Percentiles rank a stretch among this genome's conserved stretches.
These are phyloP conservation scores for Aulographum hederae DNA, from an alignment of 2,329 filamentous ascomycete species.

Conservation along the genomic window DNA sequence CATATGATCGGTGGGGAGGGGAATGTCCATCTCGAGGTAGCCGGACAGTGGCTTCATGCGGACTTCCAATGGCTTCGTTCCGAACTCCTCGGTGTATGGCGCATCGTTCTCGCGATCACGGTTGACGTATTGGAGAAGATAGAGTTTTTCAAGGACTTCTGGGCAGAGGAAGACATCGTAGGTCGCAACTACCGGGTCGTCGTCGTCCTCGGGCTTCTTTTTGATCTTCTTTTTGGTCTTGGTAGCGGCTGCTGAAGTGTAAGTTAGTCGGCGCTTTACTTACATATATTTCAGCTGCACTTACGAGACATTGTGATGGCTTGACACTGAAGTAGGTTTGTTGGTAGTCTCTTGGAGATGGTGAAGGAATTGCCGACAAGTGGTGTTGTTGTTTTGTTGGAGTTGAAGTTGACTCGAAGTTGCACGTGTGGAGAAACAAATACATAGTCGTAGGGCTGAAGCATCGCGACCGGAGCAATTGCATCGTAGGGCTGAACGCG, in stretches of 20 bases:
- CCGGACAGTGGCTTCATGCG: constrained; percentile 69
- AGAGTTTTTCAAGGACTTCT: constrained; percentile 35
- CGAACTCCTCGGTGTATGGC: constrained; percentile 38
- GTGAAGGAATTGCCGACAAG: too few species aligned
- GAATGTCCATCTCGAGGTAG: constrained; percentile 85
- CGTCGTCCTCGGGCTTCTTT: constrained; percentile 13
- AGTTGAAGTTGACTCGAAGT: too few species aligned
- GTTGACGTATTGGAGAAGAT: constrained; percentile 81
- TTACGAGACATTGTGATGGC: constrained; percentile 8
- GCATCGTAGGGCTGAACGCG: too few species aligned
- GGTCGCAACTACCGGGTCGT: constrained; percentile 29
- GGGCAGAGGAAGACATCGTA: constrained; percentile 80
- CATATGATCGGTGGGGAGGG: constrained; percentile 56
- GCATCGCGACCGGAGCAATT: too few species aligned
- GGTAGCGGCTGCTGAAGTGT: background rate
- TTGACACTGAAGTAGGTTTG: too few species aligned
- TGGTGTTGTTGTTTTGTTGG: too few species aligned
- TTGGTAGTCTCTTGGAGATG: too few species aligned
- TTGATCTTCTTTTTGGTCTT: background rate
- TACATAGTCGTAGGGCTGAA: too few species aligned
- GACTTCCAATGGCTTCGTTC: constrained; percentile 47
- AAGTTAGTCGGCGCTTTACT: background rate
- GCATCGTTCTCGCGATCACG: constrained; percentile 42
- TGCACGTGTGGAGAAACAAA: too few species aligned
- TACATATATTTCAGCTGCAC: constrained; percentile 1